Evolutionary conservation across 192 early-diverging fungal genomes (phyloP).

Genomic region (Haplosporangium gracile): DNA sequence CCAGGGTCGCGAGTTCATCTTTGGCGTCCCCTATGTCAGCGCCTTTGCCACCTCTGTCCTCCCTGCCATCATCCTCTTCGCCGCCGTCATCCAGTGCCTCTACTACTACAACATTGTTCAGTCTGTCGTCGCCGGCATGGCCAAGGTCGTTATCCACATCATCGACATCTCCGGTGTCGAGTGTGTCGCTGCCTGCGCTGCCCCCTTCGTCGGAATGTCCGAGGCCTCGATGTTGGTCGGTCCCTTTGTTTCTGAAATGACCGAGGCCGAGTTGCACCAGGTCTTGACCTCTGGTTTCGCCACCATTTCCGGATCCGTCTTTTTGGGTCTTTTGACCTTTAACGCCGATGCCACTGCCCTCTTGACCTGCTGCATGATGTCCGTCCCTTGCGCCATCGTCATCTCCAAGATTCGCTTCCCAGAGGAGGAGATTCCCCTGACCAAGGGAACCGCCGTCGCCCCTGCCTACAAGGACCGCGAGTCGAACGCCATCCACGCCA

Average conservation of each 20-base stretch:
- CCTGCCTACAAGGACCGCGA: conserved; percentile 74
- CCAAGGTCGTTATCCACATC: conserved; percentile 71
- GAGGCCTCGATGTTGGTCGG: conserved; percentile 86
- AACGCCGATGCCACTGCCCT: conserved; percentile 76
- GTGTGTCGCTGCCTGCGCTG: conserved; percentile 86
- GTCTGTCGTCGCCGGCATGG: conserved; percentile 81
- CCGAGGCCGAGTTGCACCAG: conserved; percentile 86
- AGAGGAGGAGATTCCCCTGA: conserved; percentile 84
- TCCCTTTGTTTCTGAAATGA: conserved; percentile 88
- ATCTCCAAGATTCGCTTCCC: conserved; percentile 90
- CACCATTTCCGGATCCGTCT: conserved; percentile 88
- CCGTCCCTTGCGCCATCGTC: conserved; percentile 85
- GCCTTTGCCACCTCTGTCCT: conserved; percentile 80
- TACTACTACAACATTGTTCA: conserved; percentile 91
- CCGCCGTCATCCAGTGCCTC: conserved; percentile 83
- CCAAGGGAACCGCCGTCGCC: conserved; percentile 73
- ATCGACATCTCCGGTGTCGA: conserved; percentile 88
- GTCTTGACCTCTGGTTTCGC: conserved; percentile 93
- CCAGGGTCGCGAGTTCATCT: conserved; percentile 79
- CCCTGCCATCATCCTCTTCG: conserved; percentile 91
- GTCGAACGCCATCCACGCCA: conserved; percentile 83
- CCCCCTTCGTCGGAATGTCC: conserved; percentile 87
- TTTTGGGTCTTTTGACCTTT: conserved; percentile 80
- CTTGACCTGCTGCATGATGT: conserved; percentile 92
- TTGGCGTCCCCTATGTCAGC: conserved; percentile 57